phyloP scores from a whole-genome alignment of 306 rosid species.

The Crotalaria pallida region DNA sequence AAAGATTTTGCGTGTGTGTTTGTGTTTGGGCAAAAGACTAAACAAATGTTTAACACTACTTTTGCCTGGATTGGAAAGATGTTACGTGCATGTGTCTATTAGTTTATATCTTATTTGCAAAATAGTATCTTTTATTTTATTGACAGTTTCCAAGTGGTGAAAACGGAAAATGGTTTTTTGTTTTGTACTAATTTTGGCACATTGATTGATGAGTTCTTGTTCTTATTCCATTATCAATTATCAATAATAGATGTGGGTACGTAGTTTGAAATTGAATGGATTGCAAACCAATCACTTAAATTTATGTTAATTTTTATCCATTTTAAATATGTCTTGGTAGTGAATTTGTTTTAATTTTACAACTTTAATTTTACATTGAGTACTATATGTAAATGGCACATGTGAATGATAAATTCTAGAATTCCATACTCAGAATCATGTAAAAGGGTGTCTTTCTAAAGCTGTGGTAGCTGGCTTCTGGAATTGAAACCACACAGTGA shows the following conservation, averaged over 20 bases:
- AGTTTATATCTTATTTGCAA: too few relatives aligned
- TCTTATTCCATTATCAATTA: background rate
- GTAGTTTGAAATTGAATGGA: background rate
- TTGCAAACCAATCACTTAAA: background rate
- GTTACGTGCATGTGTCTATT: too few relatives aligned
- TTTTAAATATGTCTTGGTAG: background rate
- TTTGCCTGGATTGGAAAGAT: too few relatives aligned
- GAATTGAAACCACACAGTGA: constrained; percentile 35
- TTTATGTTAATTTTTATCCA: background rate
- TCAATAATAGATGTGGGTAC: background rate
- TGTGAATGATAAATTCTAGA: background rate
- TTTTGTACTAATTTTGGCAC: background rate
- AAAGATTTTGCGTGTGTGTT: too few relatives aligned
- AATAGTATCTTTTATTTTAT: too few relatives aligned
- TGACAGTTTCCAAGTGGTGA: background rate
- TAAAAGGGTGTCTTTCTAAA: constrained; percentile 37
- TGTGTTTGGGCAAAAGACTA: too few relatives aligned
- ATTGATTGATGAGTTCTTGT: background rate
- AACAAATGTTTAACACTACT: too few relatives aligned
- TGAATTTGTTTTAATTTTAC: background rate
- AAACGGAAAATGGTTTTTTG: background rate
- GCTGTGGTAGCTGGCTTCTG: constrained; percentile 34
- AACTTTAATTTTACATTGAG: too few relatives aligned
- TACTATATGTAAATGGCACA: too few relatives aligned
- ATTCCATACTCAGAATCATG: constrained; percentile 26